phyloP scores from a whole-genome alignment of 768 basidiomycete genomes.

The Mrakia gelida region DNA sequence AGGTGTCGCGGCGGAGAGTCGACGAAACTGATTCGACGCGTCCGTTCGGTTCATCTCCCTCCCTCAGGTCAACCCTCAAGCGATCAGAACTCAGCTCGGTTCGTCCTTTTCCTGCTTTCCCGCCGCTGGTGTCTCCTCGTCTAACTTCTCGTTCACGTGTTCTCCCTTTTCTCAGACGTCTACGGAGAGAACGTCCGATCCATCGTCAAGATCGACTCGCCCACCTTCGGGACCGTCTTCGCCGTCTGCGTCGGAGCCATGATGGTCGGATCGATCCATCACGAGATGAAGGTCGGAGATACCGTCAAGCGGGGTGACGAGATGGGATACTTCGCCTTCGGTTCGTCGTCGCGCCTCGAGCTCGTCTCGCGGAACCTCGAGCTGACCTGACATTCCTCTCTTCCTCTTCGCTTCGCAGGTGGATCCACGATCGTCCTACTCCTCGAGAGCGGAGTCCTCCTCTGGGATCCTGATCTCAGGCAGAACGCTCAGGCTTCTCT shows the following conservation, averaged over 20 bases:
- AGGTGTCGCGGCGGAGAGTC: no score
- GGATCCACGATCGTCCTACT: constrained; percentile 88
- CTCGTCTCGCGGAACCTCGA: neutral
- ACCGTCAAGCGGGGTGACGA: constrained; percentile 77
- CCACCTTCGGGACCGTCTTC: constrained; percentile 86
- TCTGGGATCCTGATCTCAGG: constrained; percentile 78
- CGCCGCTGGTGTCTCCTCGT: neutral
- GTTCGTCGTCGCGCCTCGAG: constrained; percentile 51
- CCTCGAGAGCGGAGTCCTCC: constrained; percentile 75
- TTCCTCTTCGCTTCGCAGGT: constrained; percentile 49
- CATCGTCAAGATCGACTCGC: constrained; percentile 85
- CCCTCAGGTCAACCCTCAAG: constrained; percentile 81
- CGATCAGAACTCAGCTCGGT: constrained; percentile 66
- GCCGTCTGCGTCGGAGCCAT: constrained; percentile 56
- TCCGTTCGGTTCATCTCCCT: neutral
- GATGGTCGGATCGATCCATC: constrained; percentile 76
- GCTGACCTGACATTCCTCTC: neutral
- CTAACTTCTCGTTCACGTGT: neutral
- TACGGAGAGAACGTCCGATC: constrained; percentile 74
- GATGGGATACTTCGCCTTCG: constrained; percentile 92
- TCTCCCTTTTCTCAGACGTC: constrained; percentile 3
- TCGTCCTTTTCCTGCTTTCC: neutral
- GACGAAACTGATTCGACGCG: neutral
- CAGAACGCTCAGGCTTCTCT: constrained; percentile 57
- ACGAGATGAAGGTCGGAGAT: constrained; percentile 81